phyloP scores from a whole-genome alignment of 306 rosid genomes.

The Rubus idaeus region DNA sequence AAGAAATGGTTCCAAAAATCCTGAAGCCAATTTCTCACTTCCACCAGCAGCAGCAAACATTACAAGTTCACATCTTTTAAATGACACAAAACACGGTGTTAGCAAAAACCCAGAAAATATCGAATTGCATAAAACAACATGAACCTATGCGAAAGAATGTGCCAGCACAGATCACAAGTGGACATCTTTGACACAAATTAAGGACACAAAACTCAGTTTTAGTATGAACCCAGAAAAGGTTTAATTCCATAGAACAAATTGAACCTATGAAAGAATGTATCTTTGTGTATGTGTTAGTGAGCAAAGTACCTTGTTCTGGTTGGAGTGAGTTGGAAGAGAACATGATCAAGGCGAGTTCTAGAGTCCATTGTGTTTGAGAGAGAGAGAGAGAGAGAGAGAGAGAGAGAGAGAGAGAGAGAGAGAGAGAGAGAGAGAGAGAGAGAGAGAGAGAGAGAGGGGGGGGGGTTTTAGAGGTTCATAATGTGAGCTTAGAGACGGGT shows the following conservation, averaged over 20 bases:
- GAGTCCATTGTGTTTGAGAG: constrained; percentile 58
- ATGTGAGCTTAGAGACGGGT: constrained; percentile 19
- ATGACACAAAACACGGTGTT: constrained; percentile 17
- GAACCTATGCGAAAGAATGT: neutral
- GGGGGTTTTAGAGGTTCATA: constrained; percentile 32
- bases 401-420: constrained; percentile 11
- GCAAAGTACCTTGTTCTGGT: constrained; percentile 78
- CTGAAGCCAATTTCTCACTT: constrained; percentile 84
- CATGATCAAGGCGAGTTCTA: constrained; percentile 78
- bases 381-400: constrained; percentile 17
- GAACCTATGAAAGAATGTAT: constrained; percentile 5
- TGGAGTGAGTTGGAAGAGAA: constrained; percentile 96
- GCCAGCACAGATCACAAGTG: constrained; percentile 7
- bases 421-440: constrained; percentile 16
- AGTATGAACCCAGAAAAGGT: neutral
- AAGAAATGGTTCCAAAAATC: constrained; percentile 84
- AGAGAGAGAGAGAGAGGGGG: constrained; percentile 16
- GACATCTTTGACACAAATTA: neutral
- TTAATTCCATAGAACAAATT: neutral
- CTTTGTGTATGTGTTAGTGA: neutral
- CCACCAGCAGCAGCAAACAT: constrained; percentile 53
- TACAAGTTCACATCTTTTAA: constrained; percentile 75
- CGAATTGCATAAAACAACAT: neutral
- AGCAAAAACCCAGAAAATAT: constrained; percentile 14
- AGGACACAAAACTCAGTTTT: neutral